Evolutionary conservation across 805 yeast genomes (phyloP).

Genomic region (Ogataea nonfermentans): DNA sequence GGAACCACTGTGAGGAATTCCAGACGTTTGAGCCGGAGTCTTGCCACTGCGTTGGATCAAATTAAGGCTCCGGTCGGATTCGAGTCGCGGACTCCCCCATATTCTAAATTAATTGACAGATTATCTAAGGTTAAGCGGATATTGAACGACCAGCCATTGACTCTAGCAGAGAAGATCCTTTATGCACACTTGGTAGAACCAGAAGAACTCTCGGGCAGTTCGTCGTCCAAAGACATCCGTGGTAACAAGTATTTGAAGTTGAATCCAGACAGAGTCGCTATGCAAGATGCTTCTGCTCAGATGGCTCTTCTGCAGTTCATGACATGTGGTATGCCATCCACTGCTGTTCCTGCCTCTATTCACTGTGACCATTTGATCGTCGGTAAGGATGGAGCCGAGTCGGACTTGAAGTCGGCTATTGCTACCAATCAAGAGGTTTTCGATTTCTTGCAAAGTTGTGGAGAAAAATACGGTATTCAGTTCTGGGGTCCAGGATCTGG

Average conservation of each 20-base stretch:
- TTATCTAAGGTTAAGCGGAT: conserved; percentile 42
- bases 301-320: conserved; percentile 96
- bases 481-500: conserved; percentile 99
- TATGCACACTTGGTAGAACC: conserved; percentile 96
- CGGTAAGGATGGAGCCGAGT: conserved; percentile 87
- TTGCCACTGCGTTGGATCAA: conserved; percentile 28
- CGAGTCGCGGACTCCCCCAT: conserved; percentile 82
- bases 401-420: conserved; percentile 83
- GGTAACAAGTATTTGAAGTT: conserved; percentile 90
- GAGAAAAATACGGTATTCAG: conserved; percentile 94
- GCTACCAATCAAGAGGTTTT: conserved; percentile 91
- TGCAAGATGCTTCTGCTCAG: conserved; percentile 99
- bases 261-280: conserved; percentile 97
- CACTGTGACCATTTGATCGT: conserved; percentile 98
- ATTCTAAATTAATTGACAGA: conserved; percentile 66
- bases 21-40: conserved; percentile 19
- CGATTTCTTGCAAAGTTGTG: conserved; percentile 85
- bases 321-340: conserved; percentile 90
- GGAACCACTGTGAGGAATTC: conserved; percentile 7
- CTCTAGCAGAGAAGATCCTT: conserved; percentile 92
- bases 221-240: conserved; percentile 46
- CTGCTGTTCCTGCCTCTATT: conserved; percentile 92
- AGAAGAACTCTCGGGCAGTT: conserved; percentile 66
- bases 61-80: conserved; percentile 55
- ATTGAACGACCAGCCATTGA: conserved; percentile 57